Base-by-base conservation (phyloP, 169 alveolate genomes). In the Plasmodium yoelii region DNA sequence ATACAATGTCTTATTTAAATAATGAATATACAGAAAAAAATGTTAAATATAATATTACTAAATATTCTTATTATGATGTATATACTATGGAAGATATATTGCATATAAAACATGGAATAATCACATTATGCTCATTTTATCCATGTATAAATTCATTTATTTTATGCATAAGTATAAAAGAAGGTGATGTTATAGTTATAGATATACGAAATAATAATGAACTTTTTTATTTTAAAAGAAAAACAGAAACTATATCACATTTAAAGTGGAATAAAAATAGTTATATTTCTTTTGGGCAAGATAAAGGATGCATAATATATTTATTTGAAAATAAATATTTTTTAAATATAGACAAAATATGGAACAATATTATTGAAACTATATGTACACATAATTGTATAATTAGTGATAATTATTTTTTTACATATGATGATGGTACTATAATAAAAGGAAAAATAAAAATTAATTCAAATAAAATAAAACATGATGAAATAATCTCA, bases 281-380 rank as follows among this genome's bases (percentile, higher is more conserved):
- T 22, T 77, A 80, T 46, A 34, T 77, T 4, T 63, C 57, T 9
- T 77, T 77, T 46, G 88, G 88, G 2, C 88, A 77, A 51, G 88
- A 77, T 49, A 77, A 77, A 49, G 88, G 88, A 77, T 77, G 77
- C 24, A 77, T 77, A 67, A 24, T 77, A 28, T 64, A 77, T 63
- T 42, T 77, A 12, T 77, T 77, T 68, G 80, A 77, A 57, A 64
- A 64, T 47, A 77, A 77, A 28, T 77, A 63, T 77, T 42, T 77
- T 77, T 64, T 77, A 77, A 77, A 77, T 64, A 77, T 77, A 22
- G 88, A 77, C 51, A 77, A 77, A 57, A 42, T 63, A 8, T 63
- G 65, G 71, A 63, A 34, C 51, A 57, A 55, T 69, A 15, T 47
- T 26, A 24, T 57, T 15, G 88, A 77, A 9, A 77, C 51, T 5